Base-by-base conservation (phyloP, 2,329 filamentous ascomycete species). In the Colletotrichum higginsianum region DNA sequence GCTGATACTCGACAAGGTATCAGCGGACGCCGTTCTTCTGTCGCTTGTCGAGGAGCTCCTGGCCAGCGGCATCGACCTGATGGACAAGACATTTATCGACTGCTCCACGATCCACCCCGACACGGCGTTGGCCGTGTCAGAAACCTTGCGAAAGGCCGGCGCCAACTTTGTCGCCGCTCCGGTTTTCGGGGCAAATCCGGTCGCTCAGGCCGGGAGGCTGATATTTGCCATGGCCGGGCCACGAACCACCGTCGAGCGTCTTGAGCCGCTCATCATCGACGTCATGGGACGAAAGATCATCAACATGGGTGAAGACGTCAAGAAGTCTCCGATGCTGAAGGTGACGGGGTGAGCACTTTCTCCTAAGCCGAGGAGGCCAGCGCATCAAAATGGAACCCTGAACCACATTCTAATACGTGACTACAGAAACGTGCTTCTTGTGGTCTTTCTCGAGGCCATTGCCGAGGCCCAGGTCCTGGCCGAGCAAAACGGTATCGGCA, bases 381-480 rank as follows among this genome's bases (percentile, higher is more conserved):
- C 2, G 15, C 15, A 16, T 8, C 42, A 46, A 46, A 13, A 2
- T 18, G 15, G 3, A 16, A 13, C 8, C 7, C 2, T 15, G 15
- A 46, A 15, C 8, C 18, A 18, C 18, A 6, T 7, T 46, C 42
- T 46, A 18, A 46, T 16, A 23, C 9, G 2, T 2, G 4, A 46
- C 4, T 15, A 16, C 21, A 85, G 83, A 16, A 87, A 87, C 61
- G 84, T 86, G 49, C 80, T 87, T 12, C 85, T 84, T 0, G 84
- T 85, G 3, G 84, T 84, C 1, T 80, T 86, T 72, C 85, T 86
- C 82, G 83, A 85, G 64, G 77, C 86, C 0, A 79, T 88, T 12
- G 81, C 83, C 0, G 86, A 88, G 76, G 83, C 86, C 0, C 86
- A 88, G n/a, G 82, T 86, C 0, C 78, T 88, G 9, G 86, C 85